Evolutionary conservation across 2,329 filamentous ascomycete genomes (phyloP).

Genomic region (Nigrospora osmanthi): DNA sequence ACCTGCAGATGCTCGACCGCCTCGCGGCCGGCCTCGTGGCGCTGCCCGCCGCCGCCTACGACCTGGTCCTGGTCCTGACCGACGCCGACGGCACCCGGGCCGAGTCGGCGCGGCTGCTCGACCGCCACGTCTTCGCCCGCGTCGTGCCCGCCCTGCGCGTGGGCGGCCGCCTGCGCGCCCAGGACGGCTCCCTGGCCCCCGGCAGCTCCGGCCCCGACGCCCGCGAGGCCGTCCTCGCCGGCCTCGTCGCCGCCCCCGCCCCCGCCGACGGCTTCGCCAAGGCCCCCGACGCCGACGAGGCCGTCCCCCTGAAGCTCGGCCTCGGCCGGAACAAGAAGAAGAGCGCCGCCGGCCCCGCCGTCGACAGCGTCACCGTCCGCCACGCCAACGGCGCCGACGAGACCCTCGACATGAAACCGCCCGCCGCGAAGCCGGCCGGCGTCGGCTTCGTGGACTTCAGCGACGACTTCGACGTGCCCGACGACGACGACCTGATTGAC

Average conservation of each 20-base stretch:
- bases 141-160: slow-evolving; percentile 65
- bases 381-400: slow-evolving; percentile 30
- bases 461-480: slow-evolving; percentile 52
- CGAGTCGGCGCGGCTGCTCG: slow-evolving; percentile 58
- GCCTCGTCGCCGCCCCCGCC: slow-evolving; percentile 55
- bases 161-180: slow-evolving; percentile 59
- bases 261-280: slow-evolving; percentile 63
- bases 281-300: slow-evolving; percentile 50
- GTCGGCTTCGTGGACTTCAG: slow-evolving; percentile 63
- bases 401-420: slow-evolving; percentile 22
- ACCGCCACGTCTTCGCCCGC: slow-evolving; percentile 58
- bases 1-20: slow-evolving; percentile 97
- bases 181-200: slow-evolving; percentile 54
- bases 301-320: slow-evolving; percentile 48
- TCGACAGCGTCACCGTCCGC: slow-evolving; percentile 20
- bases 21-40: slow-evolving; percentile 73
- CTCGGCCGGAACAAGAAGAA: slow-evolving; percentile 56
- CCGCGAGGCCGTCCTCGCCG: slow-evolving; percentile 78
- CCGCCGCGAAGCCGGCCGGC: slow-evolving; percentile 39
- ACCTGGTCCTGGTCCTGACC: slow-evolving; percentile 75
- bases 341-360: slow-evolving; percentile 24
- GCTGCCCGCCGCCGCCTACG: slow-evolving; percentile 72
- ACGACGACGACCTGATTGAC: slow-evolving; percentile 78
- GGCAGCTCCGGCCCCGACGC: slow-evolving; percentile 38
- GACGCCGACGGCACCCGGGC: slow-evolving; percentile 62